These are phyloP conservation scores for Delitschia confertaspora DNA, from an alignment of 495 filamentous ascomycete species.

Conservation along the genomic window DNA sequence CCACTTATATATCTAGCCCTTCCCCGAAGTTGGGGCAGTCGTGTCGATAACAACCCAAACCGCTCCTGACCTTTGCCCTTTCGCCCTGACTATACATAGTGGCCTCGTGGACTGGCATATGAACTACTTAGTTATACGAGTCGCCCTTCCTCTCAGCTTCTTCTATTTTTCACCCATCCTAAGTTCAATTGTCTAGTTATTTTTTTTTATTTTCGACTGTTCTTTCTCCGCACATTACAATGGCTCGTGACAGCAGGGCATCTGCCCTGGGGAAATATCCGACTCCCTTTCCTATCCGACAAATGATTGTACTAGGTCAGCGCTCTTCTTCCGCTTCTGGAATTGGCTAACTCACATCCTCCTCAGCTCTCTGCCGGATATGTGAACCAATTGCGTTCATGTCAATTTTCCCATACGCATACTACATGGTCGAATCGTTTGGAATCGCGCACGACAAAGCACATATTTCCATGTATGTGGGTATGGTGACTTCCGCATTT, in stretches of 20 bases:
- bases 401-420: conserved; percentile 98
- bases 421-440: conserved; percentile 94
- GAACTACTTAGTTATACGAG: conserved; percentile 3
- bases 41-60: conserved; percentile 20
- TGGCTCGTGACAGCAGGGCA: conserved; percentile 20
- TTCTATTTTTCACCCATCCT: neutral
- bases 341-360: neutral
- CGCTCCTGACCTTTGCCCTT: no score
- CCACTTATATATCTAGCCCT: conserved; percentile 27
- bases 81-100: no score
- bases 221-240: conserved; percentile 1
- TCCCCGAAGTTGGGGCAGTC: conserved; percentile 21
- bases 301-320: conserved; percentile 27
- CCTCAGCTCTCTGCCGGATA: conserved; percentile 77
- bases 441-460: conserved; percentile 66
- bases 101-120: conserved; percentile 7
- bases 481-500: conserved; percentile 94
- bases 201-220: neutral
- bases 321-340: neutral
- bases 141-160: neutral
- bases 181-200: neutral
- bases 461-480: conserved; percentile 83
- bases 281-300: conserved; percentile 24
- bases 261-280: conserved; percentile 11
- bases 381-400: conserved; percentile 99